A percentile compares a stretch with the other conserved stretches of the same genome.
phyloP scores from a whole-genome alignment of 164 flowering plant species.

The Brasenia schreberi region DNA sequence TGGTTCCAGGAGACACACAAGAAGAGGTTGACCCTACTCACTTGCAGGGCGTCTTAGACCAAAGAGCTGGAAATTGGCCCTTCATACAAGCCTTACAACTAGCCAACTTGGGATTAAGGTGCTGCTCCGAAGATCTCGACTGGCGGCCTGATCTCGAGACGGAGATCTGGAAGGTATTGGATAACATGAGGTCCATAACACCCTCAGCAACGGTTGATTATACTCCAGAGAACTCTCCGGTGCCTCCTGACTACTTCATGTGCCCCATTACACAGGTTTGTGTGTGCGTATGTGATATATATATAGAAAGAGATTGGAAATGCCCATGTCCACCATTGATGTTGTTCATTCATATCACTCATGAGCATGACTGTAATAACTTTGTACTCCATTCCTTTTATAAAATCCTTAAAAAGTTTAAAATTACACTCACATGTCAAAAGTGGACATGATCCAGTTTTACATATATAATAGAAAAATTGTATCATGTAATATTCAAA shows the following conservation, averaged over 20 bases:
- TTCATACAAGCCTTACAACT: constrained; percentile 22
- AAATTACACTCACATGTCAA: no score
- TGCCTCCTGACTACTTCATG: not conserved
- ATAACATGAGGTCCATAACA: constrained; percentile 23
- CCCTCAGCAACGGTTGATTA: not conserved
- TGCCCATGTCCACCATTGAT: no score
- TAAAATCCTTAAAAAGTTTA: no score
- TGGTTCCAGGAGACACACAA: constrained; percentile 51
- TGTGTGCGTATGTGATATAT: no score
- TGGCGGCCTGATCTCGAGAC: constrained; percentile 35
- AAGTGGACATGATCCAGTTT: no score
- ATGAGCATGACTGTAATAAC: no score
- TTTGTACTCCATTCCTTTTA: no score
- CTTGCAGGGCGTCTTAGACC: constrained; percentile 28
- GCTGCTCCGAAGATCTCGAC: constrained; percentile 23
- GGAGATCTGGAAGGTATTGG: constrained; percentile 29
- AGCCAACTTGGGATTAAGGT: constrained; percentile 36
- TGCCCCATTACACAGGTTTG: not conserved
- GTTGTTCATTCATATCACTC: no score
- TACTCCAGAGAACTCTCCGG: not conserved
- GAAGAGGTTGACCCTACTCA: constrained; percentile 38
- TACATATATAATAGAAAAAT: no score
- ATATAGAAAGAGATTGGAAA: no score
- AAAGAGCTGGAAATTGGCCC: constrained; percentile 62
- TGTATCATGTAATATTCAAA: no score